A percentile compares a stretch with the other conserved stretches of the same genome.
Evolutionary conservation across 371 early-diverging fungal species (phyloP).

Genomic region (Apophysomyces variabilis): DNA sequence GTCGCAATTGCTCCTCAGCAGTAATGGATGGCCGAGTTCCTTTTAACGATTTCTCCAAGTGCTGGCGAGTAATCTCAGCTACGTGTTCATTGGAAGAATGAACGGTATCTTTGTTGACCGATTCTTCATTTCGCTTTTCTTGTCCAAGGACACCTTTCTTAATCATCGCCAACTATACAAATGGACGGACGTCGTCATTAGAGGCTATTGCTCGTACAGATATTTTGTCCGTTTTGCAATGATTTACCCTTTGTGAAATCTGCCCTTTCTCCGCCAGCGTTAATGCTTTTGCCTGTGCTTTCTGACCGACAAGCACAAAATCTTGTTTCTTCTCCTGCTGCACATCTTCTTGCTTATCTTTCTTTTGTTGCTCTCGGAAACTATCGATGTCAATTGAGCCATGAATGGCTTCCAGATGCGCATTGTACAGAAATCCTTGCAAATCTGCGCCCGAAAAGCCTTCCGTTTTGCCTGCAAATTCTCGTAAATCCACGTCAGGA

Average conservation of each 20-base stretch:
- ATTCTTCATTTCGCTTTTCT: slow-evolving; percentile 17
- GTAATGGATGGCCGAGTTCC: slow-evolving; percentile 71
- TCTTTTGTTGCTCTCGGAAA: slow-evolving; percentile 47
- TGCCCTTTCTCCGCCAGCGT: slow-evolving; percentile 67
- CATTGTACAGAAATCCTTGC: slow-evolving; percentile 91
- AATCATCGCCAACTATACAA: slow-evolving; percentile 53
- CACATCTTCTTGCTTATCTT: slow-evolving; percentile 27
- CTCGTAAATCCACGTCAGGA: slow-evolving; percentile 57
- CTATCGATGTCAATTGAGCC: slow-evolving; percentile 60
- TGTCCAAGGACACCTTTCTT: slow-evolving; percentile 42
- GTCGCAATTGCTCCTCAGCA: slow-evolving; percentile 59
- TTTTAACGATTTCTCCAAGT: slow-evolving; percentile 65
- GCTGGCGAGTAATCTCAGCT: slow-evolving; percentile 52
- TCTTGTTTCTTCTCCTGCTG: slow-evolving; percentile 36
- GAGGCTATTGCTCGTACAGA: not conserved
- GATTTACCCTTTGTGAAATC: slow-evolving; percentile 60
- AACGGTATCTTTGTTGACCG: slow-evolving; percentile 12
- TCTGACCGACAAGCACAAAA: slow-evolving; percentile 40
- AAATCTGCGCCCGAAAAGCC: slow-evolving; percentile 93
- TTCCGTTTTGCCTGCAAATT: slow-evolving; percentile 70
- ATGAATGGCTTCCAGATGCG: slow-evolving; percentile 90
- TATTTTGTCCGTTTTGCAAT: not conserved
- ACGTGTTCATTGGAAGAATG: slow-evolving; percentile 23
- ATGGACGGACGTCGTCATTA: not conserved
- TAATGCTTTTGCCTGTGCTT: slow-evolving; percentile 36